A percentile compares a stretch with the other conserved stretches of the same genome.
Evolutionary conservation across 441 rosid genomes (phyloP).

Genomic region (Bruguiera hainesii): DNA sequence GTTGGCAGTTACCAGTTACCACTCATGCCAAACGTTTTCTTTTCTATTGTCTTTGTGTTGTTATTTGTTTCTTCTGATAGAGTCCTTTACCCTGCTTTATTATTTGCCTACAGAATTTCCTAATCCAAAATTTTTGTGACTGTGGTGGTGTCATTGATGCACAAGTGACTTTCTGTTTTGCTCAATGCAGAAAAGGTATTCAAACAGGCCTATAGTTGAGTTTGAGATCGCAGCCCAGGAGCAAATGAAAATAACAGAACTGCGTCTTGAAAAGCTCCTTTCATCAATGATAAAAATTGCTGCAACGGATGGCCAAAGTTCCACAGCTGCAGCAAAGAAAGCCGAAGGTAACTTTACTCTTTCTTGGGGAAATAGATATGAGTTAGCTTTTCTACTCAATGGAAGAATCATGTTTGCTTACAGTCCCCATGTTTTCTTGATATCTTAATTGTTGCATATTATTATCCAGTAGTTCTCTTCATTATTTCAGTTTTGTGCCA

Average conservation of each 20-base stretch:
- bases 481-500: too few relatives aligned
- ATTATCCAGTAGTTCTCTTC: neutral
- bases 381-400: neutral
- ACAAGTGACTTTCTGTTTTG: neutral
- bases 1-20: neutral
- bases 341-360: slow-evolving; percentile 46
- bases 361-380: neutral
- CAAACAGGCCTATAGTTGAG: slow-evolving; percentile 70
- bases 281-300: slow-evolving; percentile 32
- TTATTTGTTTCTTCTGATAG: neutral
- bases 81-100: neutral
- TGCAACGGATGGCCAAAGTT: slow-evolving; percentile 20
- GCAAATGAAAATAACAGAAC: slow-evolving; percentile 82
- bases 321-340: slow-evolving; percentile 33
- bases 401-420: too few relatives aligned
- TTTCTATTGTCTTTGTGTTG: neutral
- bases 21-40: neutral
- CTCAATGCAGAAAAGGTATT: slow-evolving; percentile 53
- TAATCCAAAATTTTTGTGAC: neutral
- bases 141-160: neutral
- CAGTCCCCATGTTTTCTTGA: too few relatives aligned
- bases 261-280: slow-evolving; percentile 73
- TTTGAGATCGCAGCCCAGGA: slow-evolving; percentile 79
- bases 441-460: neutral
- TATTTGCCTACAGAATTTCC: neutral